Conservation (phyloP, 2,329 filamentous ascomycete species). For the Sporothrix luriei region DNA sequence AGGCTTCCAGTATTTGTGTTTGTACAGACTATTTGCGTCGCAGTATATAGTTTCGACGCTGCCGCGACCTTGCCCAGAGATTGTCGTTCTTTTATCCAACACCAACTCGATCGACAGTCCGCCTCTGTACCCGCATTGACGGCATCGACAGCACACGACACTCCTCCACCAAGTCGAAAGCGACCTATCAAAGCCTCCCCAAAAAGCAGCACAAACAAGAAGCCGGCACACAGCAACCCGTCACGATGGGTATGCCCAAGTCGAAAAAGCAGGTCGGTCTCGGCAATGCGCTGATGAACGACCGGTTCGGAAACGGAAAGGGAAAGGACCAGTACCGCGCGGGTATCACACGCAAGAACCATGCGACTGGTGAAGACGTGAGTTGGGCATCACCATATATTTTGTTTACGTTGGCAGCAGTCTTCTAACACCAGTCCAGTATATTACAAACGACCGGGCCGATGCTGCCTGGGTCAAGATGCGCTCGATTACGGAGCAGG, state of each 20-base stretch:
- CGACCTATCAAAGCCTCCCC: no score
- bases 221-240: background rate
- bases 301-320: constrained; percentile 93
- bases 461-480: constrained; percentile 99
- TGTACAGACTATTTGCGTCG: background rate
- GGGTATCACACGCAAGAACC: constrained; percentile 67
- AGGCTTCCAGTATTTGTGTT: background rate
- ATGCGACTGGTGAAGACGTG: constrained; percentile 76
- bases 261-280: constrained; percentile 94
- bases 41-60: background rate
- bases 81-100: no score
- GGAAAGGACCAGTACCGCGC: constrained; percentile 76
- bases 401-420: background rate
- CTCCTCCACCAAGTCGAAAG: background rate
- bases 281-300: constrained; percentile 98
- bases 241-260: constrained; percentile 69
- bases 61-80: background rate
- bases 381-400: constrained; percentile 29
- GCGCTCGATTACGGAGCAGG: constrained; percentile 97
- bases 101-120: background rate
- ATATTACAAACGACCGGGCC: constrained; percentile 86
- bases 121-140: background rate
- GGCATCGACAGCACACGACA: constrained; percentile 9
- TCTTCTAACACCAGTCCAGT: constrained; percentile 50
- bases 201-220: background rate